Percentiles rank a stretch among this genome's conserved stretches.
Conservation (phyloP, 2,329 filamentous ascomycete species). For the Ilyonectria mors-panacis region DNA sequence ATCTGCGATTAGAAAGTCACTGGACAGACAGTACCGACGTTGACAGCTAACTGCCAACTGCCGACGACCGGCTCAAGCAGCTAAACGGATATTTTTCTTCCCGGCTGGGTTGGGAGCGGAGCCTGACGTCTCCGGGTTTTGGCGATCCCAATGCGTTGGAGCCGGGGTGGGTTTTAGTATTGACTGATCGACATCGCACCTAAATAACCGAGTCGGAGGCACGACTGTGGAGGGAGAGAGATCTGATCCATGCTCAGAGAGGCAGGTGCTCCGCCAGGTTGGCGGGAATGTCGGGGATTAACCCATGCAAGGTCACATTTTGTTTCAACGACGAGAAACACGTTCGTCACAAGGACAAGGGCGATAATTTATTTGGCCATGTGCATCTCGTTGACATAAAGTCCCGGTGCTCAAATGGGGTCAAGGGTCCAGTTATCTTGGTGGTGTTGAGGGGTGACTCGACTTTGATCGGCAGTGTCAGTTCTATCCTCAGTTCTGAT, state of each 20-base stretch:
- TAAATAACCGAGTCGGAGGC: not conserved
- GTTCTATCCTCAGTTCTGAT: no score
- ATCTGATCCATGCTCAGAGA: conserved; percentile 1
- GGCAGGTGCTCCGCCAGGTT: not conserved
- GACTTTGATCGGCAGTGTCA: no score
- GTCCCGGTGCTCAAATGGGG: not conserved
- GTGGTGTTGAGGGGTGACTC: no score
- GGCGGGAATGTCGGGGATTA: not conserved
- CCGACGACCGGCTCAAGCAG: not conserved
- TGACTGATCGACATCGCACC: not conserved
- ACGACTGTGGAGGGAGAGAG: not conserved
- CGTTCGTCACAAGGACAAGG: not conserved
- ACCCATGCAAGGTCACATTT: not conserved
- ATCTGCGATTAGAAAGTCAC: not conserved
- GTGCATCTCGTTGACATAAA: not conserved
- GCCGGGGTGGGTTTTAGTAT: not conserved
- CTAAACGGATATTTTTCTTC: not conserved
- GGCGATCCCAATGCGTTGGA: not conserved
- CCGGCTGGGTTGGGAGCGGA: not conserved
- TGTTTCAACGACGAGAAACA: not conserved
- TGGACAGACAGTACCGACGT: no score
- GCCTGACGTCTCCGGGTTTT: not conserved
- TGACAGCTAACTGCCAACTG: not conserved
- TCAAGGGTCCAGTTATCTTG: not conserved
- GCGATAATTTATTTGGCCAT: not conserved